Conservation (phyloP, 2,329 filamentous ascomycete species). For the Cytospora mali region DNA sequence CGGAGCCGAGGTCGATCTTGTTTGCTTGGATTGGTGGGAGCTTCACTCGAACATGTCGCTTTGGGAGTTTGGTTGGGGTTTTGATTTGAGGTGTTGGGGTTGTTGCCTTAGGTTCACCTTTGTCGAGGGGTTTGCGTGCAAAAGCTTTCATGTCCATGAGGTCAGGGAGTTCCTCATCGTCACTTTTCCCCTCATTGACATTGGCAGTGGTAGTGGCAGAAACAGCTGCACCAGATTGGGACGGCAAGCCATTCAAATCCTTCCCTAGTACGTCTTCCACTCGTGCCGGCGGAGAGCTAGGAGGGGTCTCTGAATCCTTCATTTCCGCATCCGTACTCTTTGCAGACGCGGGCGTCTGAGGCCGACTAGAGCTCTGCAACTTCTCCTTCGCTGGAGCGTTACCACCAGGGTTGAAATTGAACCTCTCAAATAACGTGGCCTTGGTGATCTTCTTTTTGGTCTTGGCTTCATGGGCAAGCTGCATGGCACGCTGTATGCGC, state of each 20-base stretch:
- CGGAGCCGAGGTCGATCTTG: conserved; percentile 45
- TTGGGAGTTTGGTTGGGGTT: conserved; percentile 30
- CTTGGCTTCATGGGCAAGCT: conserved; percentile 84
- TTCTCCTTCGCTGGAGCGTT: conserved; percentile 33
- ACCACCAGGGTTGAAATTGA: conserved; percentile 67
- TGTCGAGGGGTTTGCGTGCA: conserved; percentile 42
- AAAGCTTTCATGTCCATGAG: conserved; percentile 27
- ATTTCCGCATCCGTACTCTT: conserved; percentile 55
- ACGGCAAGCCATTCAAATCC: conserved; percentile 6
- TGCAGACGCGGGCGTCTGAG: conserved; percentile 48
- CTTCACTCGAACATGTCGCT: conserved; percentile 55
- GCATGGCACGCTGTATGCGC: conserved; percentile 84
- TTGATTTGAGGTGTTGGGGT: conserved; percentile 33
- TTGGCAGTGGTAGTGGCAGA: conserved; percentile 27
- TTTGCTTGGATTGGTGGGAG: conserved; percentile 47
- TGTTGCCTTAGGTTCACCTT: conserved; percentile 63
- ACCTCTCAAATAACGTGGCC: conserved; percentile 77
- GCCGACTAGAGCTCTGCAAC: conserved; percentile 58
- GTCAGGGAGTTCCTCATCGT: conserved; percentile 41
- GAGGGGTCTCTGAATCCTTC: conserved; percentile 63
- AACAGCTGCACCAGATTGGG: conserved; percentile 9
- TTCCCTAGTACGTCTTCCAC: conserved; percentile 36
- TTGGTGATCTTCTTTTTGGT: conserved; percentile 91
- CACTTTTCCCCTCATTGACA: conserved; percentile 29
- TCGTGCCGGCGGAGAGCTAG: conserved; percentile 64